Base-by-base conservation (phyloP, 2,329 filamentous ascomycete genomes). In the Cytospora paraplurivora region DNA sequence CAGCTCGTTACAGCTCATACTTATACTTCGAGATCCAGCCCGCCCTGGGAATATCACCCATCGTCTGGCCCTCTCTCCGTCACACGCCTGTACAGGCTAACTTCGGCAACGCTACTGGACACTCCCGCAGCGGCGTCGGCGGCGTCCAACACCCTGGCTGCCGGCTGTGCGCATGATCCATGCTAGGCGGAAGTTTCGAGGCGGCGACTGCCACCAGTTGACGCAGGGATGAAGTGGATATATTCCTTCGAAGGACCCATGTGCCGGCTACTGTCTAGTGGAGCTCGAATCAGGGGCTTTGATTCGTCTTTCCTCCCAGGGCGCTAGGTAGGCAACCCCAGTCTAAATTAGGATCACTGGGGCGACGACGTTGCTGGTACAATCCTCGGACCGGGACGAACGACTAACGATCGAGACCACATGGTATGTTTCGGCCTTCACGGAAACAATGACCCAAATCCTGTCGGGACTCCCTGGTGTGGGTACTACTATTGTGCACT, bases 221-320 rank as follows among this genome's bases (percentile, higher is more conserved):
- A 47, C 44, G 21, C 27, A 44, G 44, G 44, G n/a, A 19, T 47
- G 17, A 47, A 21, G 44, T 47, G 44, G 44, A 47, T 21, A 47
- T 47, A n/a, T 47, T 47, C 44, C 27, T 27, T 27, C 27, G 27
- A 27, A 27, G 27, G 10, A 47, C 44, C 19, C 11, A 17, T 3
- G n/a, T 47, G 19, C 44, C 44, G 44, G 44, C 44, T 47, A 19
- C 44, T 47, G n/a, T 47, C n/a, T 11, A 21, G 44, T 47, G 44
- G 44, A 21, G 44, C 44, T 21, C 19, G 0, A 21, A 2, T 7
- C 44, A 21, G 44, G 3, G 17, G 44, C 44, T 61, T 53, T 62
- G 62, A 64, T 64, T 66, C 56, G 64, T 64, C 41, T 50, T 60
- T 32, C 19, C 27, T 38, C 54, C 33, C 53, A 52, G 57, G 34